Base-by-base conservation (phyloP, 2,329 filamentous ascomycete genomes). In the Ceratocystis destructans region DNA sequence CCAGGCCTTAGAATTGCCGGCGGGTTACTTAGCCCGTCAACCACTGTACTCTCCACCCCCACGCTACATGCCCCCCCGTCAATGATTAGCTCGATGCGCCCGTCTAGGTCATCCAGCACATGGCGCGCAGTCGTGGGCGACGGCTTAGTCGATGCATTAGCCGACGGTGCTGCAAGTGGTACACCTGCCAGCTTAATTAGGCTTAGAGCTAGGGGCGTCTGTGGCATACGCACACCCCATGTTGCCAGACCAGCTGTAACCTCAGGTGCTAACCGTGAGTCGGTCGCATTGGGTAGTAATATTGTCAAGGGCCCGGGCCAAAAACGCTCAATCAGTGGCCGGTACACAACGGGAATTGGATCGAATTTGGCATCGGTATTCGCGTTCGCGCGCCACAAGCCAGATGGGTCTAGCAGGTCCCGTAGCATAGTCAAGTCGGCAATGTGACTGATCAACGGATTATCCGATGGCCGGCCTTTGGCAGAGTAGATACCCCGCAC, bases 291-390 rank as follows among this genome's bases (percentile, higher is more conserved):
- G 0, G 88, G 90, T 5, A 99, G 80, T 57, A 99, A 82, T 69
- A 99, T 91, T 0, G 94, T 99, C 64, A 99, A 76, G 0, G 94
- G 92, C 0, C 94, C 94, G 0, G 94, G 94, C 94, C 94, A 99
- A 79, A 96, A 99, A 55, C 80, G 81, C 66, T 84, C 77, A 66
- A 97, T 90, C 25, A 99, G 77, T 0, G 89, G 79, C 67, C 80
- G 80, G 76, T 99, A 99, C 71, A 92, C 87, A 0, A 78, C 74
- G 0, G 92, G 91, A 53, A 96, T 80, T 3, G 73, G 72, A 68
- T 79, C 78, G 8, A 72, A 68, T 1, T 69, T 68, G 41, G 64
- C 10, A 22, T 28, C 22, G 7, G 28, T 37, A 17, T 59, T 37
- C 8, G 28, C 55, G 15, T 59, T 17, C 15, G 71, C 70, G 28